Conservation (phyloP, 768 basidiomycete genomes). For the Pleurotus djamor region DNA sequence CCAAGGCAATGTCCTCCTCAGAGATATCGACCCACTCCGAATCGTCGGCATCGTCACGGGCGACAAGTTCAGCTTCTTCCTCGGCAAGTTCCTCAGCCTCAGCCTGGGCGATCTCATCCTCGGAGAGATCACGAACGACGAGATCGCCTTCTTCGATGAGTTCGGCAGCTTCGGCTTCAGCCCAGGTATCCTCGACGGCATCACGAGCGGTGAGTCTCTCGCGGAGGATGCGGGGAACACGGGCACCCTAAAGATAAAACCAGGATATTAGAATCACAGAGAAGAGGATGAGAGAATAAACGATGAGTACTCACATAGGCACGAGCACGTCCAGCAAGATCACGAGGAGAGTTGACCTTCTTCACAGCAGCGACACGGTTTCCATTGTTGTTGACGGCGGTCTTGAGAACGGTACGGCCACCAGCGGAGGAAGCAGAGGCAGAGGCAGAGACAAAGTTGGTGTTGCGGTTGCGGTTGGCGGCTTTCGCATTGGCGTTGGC, state of each 20-base stretch:
- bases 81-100: neutral
- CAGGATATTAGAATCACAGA: neutral
- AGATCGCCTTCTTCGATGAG: neutral
- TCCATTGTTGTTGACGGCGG: slow-evolving; percentile 5
- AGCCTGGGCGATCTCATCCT: neutral
- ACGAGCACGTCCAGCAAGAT: neutral
- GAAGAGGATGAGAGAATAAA: neutral
- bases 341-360: neutral
- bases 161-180: neutral
- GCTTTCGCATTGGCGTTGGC: neutral
- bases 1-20: neutral
- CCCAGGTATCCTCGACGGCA: neutral
- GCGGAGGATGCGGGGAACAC: neutral
- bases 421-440: neutral
- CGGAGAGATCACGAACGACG: neutral
- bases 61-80: neutral
- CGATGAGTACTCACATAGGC: neutral
- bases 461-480: neutral
- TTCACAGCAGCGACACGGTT: slow-evolving; percentile 5
- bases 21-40: neutral
- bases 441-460: slow-evolving; percentile 5
- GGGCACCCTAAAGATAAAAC: neutral
- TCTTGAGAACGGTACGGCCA: slow-evolving; percentile 4
- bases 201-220: neutral
- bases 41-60: neutral